These are phyloP conservation scores for Phytophthora syringae DNA, from an alignment of 352 stramenopile genomes.

Conservation along the genomic window DNA sequence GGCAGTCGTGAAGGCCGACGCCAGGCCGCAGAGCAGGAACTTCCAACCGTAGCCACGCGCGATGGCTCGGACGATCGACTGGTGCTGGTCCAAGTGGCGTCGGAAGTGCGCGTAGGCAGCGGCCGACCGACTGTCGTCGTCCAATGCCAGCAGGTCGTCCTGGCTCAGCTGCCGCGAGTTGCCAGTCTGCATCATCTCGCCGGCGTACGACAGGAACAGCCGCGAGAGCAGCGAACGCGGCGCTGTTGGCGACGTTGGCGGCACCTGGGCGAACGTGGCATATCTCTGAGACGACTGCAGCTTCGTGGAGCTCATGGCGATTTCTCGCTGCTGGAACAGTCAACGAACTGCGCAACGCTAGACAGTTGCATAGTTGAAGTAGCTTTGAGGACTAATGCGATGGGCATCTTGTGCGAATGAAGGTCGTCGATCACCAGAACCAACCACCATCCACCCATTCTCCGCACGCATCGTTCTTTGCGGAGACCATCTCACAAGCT, in stretches of 20 bases:
- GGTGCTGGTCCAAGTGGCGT: conserved; percentile 10
- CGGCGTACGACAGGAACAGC: conserved; percentile 45
- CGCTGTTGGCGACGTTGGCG: not conserved
- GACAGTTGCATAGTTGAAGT: no score
- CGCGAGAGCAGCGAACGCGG: conserved; percentile 20
- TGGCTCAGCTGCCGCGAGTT: conserved; percentile 44
- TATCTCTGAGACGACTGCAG: conserved; percentile 5
- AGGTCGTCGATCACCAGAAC: no score
- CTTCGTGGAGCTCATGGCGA: not conserved
- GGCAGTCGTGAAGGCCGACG: conserved; percentile 19
- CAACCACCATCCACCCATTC: no score
- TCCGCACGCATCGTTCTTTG: no score
- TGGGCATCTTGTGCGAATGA: no score
- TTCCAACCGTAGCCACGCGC: conserved; percentile 28
- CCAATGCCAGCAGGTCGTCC: conserved; percentile 46
- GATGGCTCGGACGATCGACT: conserved; percentile 30
- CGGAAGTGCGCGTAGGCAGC: conserved; percentile 30
- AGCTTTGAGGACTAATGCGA: no score
- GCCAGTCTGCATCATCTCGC: conserved; percentile 42
- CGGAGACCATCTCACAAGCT: no score
- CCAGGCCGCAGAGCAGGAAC: conserved; percentile 22
- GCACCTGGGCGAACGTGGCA: conserved; percentile 15
- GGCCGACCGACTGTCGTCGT: conserved; percentile 23
- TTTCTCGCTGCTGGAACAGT: no score
- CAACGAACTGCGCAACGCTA: no score